These are phyloP conservation scores for Saccharum spontaneum DNA, from an alignment of 176 grass and related monocot species.

Conservation along the genomic window DNA sequence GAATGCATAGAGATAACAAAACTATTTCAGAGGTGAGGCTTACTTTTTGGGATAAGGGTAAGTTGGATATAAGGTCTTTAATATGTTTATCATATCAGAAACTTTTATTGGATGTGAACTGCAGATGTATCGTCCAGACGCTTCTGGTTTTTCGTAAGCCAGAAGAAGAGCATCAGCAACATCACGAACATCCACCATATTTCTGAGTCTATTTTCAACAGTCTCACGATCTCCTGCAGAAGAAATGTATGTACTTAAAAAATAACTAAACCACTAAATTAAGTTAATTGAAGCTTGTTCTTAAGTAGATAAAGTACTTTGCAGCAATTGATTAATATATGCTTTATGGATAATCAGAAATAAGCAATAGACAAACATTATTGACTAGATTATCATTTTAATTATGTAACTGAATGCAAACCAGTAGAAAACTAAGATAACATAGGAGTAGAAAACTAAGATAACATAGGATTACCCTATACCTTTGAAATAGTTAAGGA, in stretches of 20 bases:
- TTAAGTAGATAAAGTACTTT: not conserved
- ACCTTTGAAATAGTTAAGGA: slow-evolving; percentile 57
- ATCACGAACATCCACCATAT: slow-evolving; percentile 49
- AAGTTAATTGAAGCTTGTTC: not conserved
- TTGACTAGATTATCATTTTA: no score
- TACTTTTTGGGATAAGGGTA: slow-evolving; percentile 46
- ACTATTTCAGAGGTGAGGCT: slow-evolving; percentile 4
- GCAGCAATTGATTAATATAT: no score
- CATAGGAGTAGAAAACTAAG: not conserved
- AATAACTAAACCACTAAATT: not conserved
- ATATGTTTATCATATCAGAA: slow-evolving; percentile 35
- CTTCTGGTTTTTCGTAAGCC: slow-evolving; percentile 35
- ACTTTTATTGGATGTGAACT: slow-evolving; percentile 30
- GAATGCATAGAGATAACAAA: not conserved
- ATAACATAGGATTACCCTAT: not conserved
- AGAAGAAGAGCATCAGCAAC: slow-evolving; percentile 42
- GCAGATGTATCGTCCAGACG: slow-evolving; percentile 43
- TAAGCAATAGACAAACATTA: no score
- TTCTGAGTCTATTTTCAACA: slow-evolving; percentile 29
- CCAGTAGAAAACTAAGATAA: not conserved
- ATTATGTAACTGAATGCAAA: not conserved
- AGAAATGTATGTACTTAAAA: not conserved
- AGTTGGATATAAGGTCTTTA: slow-evolving; percentile 38
- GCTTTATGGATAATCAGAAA: no score
- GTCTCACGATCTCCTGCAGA: slow-evolving; percentile 42